Evolutionary conservation across 208 protist species (phyloP).

Genomic region (Tritrichomonas musculus): DNA sequence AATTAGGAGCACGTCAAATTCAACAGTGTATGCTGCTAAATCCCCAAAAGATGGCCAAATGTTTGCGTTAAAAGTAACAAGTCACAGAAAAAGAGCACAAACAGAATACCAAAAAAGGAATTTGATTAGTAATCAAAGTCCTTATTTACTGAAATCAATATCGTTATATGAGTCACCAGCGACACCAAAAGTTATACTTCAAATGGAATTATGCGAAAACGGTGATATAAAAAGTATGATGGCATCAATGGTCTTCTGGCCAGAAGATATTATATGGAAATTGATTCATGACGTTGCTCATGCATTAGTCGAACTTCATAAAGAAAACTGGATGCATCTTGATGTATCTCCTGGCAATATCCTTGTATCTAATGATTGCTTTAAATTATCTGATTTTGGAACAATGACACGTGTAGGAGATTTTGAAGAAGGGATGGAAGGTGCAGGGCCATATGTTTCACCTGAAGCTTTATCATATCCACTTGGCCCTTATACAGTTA

Average conservation of each 20-base stretch:
- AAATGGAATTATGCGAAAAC: constrained; percentile 1
- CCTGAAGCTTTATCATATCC: neutral
- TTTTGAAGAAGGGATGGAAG: neutral
- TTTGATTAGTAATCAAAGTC: neutral
- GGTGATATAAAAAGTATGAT: neutral
- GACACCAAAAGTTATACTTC: neutral
- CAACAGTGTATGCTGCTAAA: neutral
- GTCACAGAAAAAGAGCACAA: neutral
- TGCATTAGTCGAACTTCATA: neutral
- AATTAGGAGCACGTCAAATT: neutral
- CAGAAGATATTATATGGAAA: neutral
- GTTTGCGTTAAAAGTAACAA: neutral
- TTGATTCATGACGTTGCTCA: neutral
- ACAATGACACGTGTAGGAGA: neutral
- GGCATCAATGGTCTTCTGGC: neutral
- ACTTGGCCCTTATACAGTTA: neutral
- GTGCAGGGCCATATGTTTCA: neutral
- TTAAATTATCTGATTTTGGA: constrained; percentile 11
- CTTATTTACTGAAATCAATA: neutral
- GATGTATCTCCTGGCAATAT: constrained; percentile 30
- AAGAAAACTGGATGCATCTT: neutral
- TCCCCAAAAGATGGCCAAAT: neutral
- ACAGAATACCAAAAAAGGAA: neutral
- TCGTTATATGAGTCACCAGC: neutral
- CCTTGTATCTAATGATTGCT: neutral